Percentiles rank a stretch among this genome's conserved stretches.
Evolutionary conservation across 108 stramenopile genomes (phyloP).

Genomic region (Stephanodiscus minutulus): DNA sequence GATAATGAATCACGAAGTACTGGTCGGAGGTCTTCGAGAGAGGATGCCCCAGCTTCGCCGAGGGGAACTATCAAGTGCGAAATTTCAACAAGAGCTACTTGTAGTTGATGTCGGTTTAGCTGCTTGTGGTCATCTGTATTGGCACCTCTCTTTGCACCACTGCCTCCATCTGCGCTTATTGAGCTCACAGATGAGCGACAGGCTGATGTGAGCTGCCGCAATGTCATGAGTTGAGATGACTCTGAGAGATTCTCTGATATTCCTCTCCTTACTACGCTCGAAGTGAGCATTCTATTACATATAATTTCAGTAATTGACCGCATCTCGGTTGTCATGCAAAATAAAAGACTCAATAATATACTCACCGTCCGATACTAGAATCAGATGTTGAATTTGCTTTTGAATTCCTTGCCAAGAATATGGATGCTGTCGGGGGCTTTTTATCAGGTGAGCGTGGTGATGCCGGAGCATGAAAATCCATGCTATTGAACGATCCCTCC

Average conservation of each 20-base stretch:
- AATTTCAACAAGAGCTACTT: slow-evolving; percentile 81
- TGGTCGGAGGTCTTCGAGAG: slow-evolving; percentile 61
- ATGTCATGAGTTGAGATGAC: slow-evolving; percentile 60
- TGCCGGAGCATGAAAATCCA: slow-evolving; percentile 37
- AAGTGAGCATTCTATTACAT: slow-evolving; percentile 35
- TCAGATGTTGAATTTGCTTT: slow-evolving; percentile 69
- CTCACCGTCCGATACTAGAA: slow-evolving; percentile 60
- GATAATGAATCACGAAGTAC: slow-evolving; percentile 61
- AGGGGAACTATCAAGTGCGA: slow-evolving; percentile 70
- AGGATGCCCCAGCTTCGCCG: slow-evolving; percentile 75
- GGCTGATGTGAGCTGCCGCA: slow-evolving; percentile 62
- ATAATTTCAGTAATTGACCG: background rate
- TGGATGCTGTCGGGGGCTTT: slow-evolving; percentile 23
- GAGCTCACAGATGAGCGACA: slow-evolving; percentile 33
- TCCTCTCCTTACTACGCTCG: slow-evolving; percentile 70
- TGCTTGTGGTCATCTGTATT: slow-evolving; percentile 29
- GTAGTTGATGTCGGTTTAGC: slow-evolving; percentile 72
- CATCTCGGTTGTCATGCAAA: background rate
- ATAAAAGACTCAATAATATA: slow-evolving; percentile 4
- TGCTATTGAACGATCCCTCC: slow-evolving; percentile 9
- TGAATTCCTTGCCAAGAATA: slow-evolving; percentile 54
- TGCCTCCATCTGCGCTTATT: slow-evolving; percentile 20
- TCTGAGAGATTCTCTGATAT: slow-evolving; percentile 76
- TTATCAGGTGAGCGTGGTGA: slow-evolving; percentile 42
- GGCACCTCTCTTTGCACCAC: slow-evolving; percentile 15